phyloP scores from a whole-genome alignment of 257 asterid genomes.

The Dorcoceras hygrometricum region DNA sequence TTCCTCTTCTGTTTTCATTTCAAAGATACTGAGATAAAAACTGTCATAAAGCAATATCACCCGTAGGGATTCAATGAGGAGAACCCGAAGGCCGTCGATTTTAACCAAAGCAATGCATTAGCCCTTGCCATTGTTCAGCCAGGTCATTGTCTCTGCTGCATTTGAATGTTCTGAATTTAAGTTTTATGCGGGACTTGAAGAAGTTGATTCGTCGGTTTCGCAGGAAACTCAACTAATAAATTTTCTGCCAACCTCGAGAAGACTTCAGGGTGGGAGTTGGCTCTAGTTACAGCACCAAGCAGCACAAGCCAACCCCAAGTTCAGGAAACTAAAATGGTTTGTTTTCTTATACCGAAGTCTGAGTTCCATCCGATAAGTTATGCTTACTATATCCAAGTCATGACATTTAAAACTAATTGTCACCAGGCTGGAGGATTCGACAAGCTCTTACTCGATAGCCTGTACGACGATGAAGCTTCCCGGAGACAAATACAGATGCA shows the following conservation, averaged over 20 bases:
- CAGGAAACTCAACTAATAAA: conserved; percentile 37
- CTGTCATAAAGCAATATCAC: not conserved
- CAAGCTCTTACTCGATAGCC: conserved; percentile 69
- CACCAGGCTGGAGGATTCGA: conserved; percentile 79
- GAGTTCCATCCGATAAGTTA: not conserved
- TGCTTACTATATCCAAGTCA: not conserved
- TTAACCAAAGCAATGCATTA: conserved; percentile 66
- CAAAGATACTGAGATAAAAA: not conserved
- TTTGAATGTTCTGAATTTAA: not conserved
- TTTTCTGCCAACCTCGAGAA: conserved; percentile 38
- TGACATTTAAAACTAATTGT: not conserved
- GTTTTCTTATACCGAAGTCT: conserved; percentile 6
- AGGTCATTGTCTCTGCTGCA: conserved; percentile 30
- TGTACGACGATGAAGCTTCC: conserved; percentile 70
- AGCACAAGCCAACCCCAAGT: conserved; percentile 39
- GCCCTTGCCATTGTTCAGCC: conserved; percentile 82
- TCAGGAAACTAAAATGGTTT: conserved; percentile 45
- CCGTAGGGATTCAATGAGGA: conserved; percentile 56
- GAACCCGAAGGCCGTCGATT: conserved; percentile 42
- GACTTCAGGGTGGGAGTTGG: conserved; percentile 78
- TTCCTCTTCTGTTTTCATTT: not conserved
- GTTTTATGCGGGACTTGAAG: not conserved
- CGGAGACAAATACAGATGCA: conserved; percentile 62
- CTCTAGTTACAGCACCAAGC: conserved; percentile 75
- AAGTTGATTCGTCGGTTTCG: not conserved